Percentiles rank a stretch among this genome's conserved stretches.
These are phyloP conservation scores for Xylaria castorea DNA, from an alignment of 495 filamentous ascomycete species.

Conservation along the genomic window DNA sequence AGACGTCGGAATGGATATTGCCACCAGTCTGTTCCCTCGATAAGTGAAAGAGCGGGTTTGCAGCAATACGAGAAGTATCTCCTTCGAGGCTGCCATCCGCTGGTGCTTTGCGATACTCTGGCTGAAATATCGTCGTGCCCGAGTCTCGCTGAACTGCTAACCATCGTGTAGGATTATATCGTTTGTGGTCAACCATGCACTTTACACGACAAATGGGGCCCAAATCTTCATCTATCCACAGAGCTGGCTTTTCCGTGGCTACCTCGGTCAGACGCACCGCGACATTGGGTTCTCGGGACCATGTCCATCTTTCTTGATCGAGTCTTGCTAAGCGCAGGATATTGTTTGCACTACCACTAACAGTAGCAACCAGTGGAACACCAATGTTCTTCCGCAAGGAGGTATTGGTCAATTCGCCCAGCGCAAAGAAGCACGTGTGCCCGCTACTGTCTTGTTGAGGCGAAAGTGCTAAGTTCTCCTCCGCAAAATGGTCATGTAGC, in stretches of 20 bases:
- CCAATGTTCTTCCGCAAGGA: conserved; percentile 33
- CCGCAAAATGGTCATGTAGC: conserved; percentile 37
- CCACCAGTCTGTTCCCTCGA: conserved; percentile 61
- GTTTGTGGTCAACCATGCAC: conserved; percentile 61
- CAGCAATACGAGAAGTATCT: conserved; percentile 60
- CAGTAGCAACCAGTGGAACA: conserved; percentile 52
- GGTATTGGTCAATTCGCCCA: conserved; percentile 48
- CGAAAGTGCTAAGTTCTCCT: conserved; percentile 33
- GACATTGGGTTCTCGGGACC: conserved; percentile 48
- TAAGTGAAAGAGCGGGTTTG: conserved; percentile 67
- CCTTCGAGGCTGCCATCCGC: conserved; percentile 27
- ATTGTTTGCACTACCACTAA: conserved; percentile 58
- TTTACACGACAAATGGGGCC: conserved; percentile 69
- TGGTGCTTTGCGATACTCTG: conserved; percentile 49
- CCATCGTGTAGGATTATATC: conserved; percentile 58
- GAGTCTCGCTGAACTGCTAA: conserved; percentile 66
- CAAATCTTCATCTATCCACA: conserved; percentile 62
- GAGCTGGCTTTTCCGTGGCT: conserved; percentile 47
- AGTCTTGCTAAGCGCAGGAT: conserved; percentile 57
- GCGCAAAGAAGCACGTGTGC: conserved; percentile 39
- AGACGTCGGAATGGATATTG: conserved; percentile 69
- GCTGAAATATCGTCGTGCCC: conserved; percentile 65
- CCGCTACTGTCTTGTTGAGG: conserved; percentile 10
- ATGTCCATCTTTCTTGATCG: conserved; percentile 50
- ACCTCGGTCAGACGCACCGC: conserved; percentile 47